Evolutionary conservation across 257 asterid genomes (phyloP), one percentile per base, ranked within the genome.

Genomic region (Marsdenia floribunda): DNA sequence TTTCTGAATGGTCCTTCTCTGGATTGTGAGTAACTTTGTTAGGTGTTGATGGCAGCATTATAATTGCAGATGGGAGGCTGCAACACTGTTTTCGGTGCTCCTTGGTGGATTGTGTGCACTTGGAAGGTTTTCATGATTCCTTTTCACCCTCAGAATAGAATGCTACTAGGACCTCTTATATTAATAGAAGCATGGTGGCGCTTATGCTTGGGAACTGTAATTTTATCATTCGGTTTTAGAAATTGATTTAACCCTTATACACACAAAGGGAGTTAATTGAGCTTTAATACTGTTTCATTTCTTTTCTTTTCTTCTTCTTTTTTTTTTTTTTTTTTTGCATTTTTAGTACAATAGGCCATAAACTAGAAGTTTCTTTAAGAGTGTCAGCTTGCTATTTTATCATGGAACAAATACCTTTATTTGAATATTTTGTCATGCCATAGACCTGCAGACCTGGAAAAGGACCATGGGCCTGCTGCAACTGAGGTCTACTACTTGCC

Each of bases 51-150:
- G 87, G 92, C 85, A 79, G 90, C 93, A 81, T 88, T 93, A 73
- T 91, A 76, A 89, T 86, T 93, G 97, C 97, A 93, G 98, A 90
- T 93, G 97, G 98, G 97, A 88, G 86, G 78, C 90, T 54, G 97
- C 96, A 44, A 84, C 96, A 44, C 76, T 91, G 81, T 93, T 93
- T 86, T 87, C 96, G 33, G 74, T 87, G 84, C 82, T 91, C 80
- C 77, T 93, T 65, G 98, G 98, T 75, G 92, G 98, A 75, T 84
- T 93, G 75, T 91, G 97, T 88, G 89, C 81, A 89, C 83, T 80
- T 73, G 97, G 98, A 85, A 93, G 96, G 98, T 93, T 71, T 66
- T 37, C 55, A 47, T 57, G 49, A 52, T 75, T 76, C 64, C 61
- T 73, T 15, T 76, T 40, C 11, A 63, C 68, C 73, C 14, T 42